Evolutionary conservation across 2,329 filamentous ascomycete genomes (phyloP), one percentile per base, ranked within the genome.

Genomic region (Paecilomyces sp.): DNA sequence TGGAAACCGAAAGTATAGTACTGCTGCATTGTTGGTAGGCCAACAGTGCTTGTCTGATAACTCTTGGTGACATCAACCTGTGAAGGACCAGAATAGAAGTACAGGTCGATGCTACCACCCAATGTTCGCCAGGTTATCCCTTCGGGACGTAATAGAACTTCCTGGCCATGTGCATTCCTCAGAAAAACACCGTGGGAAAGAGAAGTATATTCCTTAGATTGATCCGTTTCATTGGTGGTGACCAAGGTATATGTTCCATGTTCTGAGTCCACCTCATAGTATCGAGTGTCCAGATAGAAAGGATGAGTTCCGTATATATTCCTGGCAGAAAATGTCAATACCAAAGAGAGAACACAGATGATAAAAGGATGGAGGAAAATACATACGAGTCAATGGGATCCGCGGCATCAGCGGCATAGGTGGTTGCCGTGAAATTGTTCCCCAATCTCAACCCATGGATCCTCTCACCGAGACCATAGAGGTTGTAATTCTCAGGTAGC

Each of bases 1-100:
- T 95, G 91, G 70, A 83, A 93, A 0, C 91, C 91, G 61, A 95
- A 85, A 0, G 87, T 85, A 80, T 85, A 93, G 76, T 94, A 94
- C 65, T 89, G 87, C 69, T 92, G 88, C 85, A 93, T 87, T 0
- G 86, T 86, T 1, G 90, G 90, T 4, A 90, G 76, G 0, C 90
- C 90, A 57, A 88, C 79, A 1, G 87, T 83, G 57, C 83, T 86
- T 59, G 77, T 73, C 63, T 90, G 86, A 69, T 93, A 94, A 47
- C 88, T 82, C 70, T 84, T 85, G 15, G 85, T 89, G 25, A 92
- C 86, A 12, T 87, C 83, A 6, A 83, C 79, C 60, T 87, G 86
- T 0, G 81, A 85, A 0, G 89, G 88, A 0, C 91, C 91, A 12
- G 88, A 83, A 67, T 89, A 89, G 75, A 94, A 90, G 72, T 90